Evolutionary conservation across 2,329 filamentous ascomycete species (phyloP).

Genomic region (Blumeria hordei): DNA sequence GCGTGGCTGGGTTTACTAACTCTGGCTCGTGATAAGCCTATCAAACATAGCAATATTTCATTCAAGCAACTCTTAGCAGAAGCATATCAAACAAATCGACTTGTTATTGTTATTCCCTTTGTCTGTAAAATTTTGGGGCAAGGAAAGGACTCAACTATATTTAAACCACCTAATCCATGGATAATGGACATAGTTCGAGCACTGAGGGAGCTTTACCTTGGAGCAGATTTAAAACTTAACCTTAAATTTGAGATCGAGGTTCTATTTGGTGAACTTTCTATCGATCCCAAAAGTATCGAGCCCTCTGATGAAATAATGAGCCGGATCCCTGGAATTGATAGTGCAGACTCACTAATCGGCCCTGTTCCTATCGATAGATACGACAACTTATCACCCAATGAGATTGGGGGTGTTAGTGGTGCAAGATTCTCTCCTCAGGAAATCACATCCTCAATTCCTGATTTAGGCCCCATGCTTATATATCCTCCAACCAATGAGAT

Average conservation of each 20-base stretch:
- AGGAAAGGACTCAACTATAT: constrained; percentile 63
- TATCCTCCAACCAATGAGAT: constrained; percentile 64
- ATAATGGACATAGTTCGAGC: constrained; percentile 85
- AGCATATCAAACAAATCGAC: constrained; percentile 73
- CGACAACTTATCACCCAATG: constrained; percentile 58
- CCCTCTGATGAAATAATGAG: constrained; percentile 71
- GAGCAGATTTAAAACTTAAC: constrained; percentile 81
- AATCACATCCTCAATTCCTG: constrained; percentile 60
- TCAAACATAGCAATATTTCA: constrained; percentile 88
- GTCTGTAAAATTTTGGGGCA: constrained; percentile 89
- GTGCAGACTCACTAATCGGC: constrained; percentile 22
- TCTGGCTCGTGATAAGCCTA: constrained; percentile 78
- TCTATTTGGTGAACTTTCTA: constrained; percentile 68
- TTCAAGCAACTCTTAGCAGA: constrained; percentile 92
- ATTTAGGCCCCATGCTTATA: constrained; percentile 53
- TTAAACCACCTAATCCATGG: constrained; percentile 91
- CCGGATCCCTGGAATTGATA: constrained; percentile 39
- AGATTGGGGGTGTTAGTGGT: constrained; percentile 42
- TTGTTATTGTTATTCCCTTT: constrained; percentile 86
- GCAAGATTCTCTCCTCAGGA: constrained; percentile 54
- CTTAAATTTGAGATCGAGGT: constrained; percentile 98
- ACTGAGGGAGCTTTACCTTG: constrained; percentile 80
- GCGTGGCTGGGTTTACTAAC: constrained; percentile 86
- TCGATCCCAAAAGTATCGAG: constrained; percentile 84
- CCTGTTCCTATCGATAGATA: constrained; percentile 57